These are phyloP conservation scores for Phytophthora idaei DNA, from an alignment of 352 stramenopile genomes.

Conservation along the genomic window DNA sequence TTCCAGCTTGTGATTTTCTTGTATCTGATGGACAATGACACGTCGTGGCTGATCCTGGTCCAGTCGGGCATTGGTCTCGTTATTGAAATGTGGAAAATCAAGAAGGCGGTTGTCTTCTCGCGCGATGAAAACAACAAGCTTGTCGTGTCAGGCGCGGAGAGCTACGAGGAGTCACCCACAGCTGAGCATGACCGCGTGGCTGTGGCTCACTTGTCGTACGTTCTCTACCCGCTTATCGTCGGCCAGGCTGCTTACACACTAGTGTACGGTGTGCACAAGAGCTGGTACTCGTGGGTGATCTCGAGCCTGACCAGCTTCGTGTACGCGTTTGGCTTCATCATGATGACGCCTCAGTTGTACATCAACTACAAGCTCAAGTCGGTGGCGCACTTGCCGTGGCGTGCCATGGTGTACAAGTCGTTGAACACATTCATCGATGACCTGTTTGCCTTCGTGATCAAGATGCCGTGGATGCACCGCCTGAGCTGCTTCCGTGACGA, in stretches of 20 bases:
- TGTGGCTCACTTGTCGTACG: conserved; percentile 83
- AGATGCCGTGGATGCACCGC: conserved; percentile 97
- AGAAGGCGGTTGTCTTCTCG: conserved; percentile 89
- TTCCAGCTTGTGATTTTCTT: conserved; percentile 98
- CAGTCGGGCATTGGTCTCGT: conserved; percentile 80
- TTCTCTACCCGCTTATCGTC: conserved; percentile 90
- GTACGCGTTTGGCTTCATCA: conserved; percentile 99
- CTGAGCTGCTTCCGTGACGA: conserved; percentile 99
- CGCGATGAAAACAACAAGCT: conserved; percentile 84
- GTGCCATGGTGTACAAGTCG: conserved; percentile 98
- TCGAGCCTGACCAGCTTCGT: conserved; percentile 97
- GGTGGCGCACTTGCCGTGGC: conserved; percentile 96
- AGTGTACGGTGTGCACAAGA: conserved; percentile 92
- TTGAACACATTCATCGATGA: conserved; percentile 96
- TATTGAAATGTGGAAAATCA: conserved; percentile 95
- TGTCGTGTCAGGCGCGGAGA: conserved; percentile 79
- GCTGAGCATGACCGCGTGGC: conserved; percentile 86
- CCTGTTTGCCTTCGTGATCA: conserved; percentile 92
- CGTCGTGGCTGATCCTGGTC: conserved; percentile 95
- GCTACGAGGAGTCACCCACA: conserved; percentile 83
- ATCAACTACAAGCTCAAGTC: conserved; percentile 99
- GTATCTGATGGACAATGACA: conserved; percentile 98
- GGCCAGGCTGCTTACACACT: conserved; percentile 96
- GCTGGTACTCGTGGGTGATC: conserved; percentile 98
- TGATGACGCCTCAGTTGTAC: conserved; percentile 98